Conservation (phyloP, 2,329 filamentous ascomycete genomes). For the Aureobasidium lini region DNA sequence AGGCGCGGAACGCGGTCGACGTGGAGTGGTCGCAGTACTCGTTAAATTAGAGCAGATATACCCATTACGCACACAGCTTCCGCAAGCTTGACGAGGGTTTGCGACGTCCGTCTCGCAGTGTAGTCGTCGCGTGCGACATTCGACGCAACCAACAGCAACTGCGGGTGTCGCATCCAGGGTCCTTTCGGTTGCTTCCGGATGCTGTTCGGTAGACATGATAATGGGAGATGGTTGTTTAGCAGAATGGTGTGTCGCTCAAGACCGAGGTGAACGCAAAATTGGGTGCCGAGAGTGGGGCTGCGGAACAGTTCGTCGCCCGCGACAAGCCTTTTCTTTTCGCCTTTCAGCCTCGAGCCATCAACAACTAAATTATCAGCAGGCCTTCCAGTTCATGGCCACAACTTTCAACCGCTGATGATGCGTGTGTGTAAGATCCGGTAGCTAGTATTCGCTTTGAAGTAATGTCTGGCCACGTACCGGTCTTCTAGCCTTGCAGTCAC, state of each 20-base stretch:
- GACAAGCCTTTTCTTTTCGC: too few relatives aligned
- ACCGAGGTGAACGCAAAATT: not conserved
- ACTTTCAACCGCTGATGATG: too few relatives aligned
- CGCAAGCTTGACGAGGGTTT: conserved; percentile 3
- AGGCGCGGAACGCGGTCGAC: not conserved
- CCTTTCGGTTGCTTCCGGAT: not conserved
- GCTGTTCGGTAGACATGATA: conserved; percentile 2
- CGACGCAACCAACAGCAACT: conserved; percentile 1
- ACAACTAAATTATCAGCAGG: too few relatives aligned
- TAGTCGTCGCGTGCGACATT: conserved; percentile 7
- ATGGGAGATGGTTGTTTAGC: conserved; percentile 12
- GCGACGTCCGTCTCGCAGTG: not conserved
- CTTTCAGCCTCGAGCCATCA: too few relatives aligned
- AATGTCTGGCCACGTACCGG: too few relatives aligned
- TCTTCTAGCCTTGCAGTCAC: too few relatives aligned
- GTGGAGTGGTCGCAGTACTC: not conserved
- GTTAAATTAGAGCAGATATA: conserved; percentile 7
- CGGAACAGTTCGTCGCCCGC: not conserved
- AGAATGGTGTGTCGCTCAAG: not conserved
- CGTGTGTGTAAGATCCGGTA: too few relatives aligned
- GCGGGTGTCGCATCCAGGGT: not conserved
- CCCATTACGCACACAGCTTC: conserved; percentile 3
- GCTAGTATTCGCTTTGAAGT: too few relatives aligned
- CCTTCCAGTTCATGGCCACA: too few relatives aligned
- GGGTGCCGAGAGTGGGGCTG: not conserved